These are phyloP conservation scores for Fomitopsis betulina DNA, from an alignment of 1,284 basidiomycete genomes.

Conservation along the genomic window DNA sequence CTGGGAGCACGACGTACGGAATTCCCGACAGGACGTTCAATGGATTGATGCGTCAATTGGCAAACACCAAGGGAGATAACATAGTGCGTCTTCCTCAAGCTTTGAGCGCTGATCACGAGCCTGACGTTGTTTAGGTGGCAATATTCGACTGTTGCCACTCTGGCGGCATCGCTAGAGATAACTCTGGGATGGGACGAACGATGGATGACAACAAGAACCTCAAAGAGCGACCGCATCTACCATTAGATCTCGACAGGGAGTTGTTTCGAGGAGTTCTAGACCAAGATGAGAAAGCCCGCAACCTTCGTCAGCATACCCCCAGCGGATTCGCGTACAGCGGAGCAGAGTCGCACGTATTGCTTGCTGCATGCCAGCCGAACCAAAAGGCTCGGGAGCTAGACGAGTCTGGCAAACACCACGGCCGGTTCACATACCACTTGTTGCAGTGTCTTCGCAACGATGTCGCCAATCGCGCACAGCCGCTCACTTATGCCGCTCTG, in stretches of 20 bases:
- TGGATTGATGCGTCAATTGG: constrained; percentile 2
- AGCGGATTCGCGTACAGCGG: not conserved
- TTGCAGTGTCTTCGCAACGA: not conserved
- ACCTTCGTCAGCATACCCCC: too few relatives aligned
- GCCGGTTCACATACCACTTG: not conserved
- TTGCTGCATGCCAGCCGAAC: constrained; percentile 8
- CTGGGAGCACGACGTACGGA: not conserved
- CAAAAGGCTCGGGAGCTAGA: constrained; percentile 3
- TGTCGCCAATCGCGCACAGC: not conserved
- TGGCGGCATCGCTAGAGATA: not conserved
- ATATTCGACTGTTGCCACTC: not conserved
- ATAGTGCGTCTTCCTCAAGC: not conserved
- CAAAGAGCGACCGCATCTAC: not conserved
- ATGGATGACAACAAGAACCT: not conserved
- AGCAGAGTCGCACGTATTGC: constrained; percentile 7
- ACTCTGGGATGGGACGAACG: not conserved
- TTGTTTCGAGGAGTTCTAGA: not conserved
- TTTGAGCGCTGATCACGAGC: not conserved
- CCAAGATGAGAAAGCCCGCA: too few relatives aligned
- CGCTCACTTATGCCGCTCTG: not conserved
- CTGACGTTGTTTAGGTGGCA: not conserved
- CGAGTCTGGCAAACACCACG: not conserved
- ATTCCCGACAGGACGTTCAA: constrained; percentile 9
- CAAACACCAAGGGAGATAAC: constrained; percentile 9
- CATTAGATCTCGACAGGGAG: not conserved